A percentile compares a stretch with the other conserved stretches of the same genome.
Conservation (phyloP, 345 rosid genomes). For the Populus deltoides region DNA sequence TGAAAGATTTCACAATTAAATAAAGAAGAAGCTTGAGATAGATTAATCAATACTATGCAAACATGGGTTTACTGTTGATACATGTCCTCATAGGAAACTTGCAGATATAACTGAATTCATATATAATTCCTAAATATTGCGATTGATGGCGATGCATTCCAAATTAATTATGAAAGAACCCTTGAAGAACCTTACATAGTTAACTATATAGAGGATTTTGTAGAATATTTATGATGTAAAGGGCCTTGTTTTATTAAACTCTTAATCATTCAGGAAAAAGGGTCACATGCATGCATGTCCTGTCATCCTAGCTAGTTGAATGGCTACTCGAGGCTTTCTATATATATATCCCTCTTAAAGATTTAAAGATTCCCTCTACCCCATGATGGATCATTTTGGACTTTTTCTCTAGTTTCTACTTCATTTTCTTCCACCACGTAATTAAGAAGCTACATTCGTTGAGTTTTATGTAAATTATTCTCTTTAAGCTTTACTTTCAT, state of each 20-base stretch:
- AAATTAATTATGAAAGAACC: too few relatives aligned
- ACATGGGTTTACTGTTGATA: not conserved
- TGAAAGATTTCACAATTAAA: slow-evolving; percentile 19
- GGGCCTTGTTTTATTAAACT: not conserved
- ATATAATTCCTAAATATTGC: slow-evolving; percentile 1
- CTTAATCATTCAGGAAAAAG: slow-evolving; percentile 3
- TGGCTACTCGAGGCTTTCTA: slow-evolving; percentile 6
- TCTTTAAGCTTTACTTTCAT: not conserved
- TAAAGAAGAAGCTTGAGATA: slow-evolving; percentile 8
- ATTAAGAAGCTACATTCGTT: not conserved
- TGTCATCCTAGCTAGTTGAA: slow-evolving; percentile 7
- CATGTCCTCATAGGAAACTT: not conserved
- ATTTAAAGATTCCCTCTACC: slow-evolving; percentile 7
- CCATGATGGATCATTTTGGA: not conserved
- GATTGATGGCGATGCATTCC: slow-evolving; percentile 15
- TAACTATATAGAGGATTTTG: slow-evolving; percentile 14
- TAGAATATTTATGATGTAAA: slow-evolving; percentile 10
- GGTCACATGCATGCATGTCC: slow-evolving; percentile 7
- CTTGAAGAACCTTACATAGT: not conserved
- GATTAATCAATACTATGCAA: not conserved
- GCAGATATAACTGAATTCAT: not conserved
- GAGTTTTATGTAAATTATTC: not conserved
- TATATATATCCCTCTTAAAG: not conserved
- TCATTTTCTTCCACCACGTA: not conserved
- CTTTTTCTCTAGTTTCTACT: not conserved